Evolutionary conservation across 306 rosid genomes (phyloP).

Genomic region (Astragalus glycyphyllos): DNA sequence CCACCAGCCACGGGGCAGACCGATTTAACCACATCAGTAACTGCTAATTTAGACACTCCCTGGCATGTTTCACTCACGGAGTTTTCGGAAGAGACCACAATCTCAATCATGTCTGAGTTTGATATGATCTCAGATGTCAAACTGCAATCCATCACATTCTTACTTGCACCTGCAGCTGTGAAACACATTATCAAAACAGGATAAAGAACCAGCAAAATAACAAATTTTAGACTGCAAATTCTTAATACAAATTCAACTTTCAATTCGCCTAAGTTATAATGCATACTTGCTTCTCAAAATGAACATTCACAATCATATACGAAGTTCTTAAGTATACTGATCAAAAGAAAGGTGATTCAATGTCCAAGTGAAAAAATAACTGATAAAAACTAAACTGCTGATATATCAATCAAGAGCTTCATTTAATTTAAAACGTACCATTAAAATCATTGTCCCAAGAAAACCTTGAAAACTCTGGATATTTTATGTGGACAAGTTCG

Average conservation of each 20-base stretch:
- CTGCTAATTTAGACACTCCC: conserved; percentile 42
- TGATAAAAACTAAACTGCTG: no score
- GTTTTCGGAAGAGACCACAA: conserved; percentile 37
- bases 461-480: conserved; percentile 40
- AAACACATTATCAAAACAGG: conserved; percentile 17
- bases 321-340: background rate
- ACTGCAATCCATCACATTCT: conserved; percentile 36
- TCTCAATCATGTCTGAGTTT: conserved; percentile 34
- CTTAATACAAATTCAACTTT: no score
- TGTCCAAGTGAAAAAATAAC: background rate
- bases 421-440: conserved; percentile 46
- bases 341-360: background rate
- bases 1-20: conserved; percentile 36
- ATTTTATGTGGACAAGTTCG: conserved; percentile 41
- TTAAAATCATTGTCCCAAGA: conserved; percentile 32
- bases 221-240: background rate
- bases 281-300: background rate
- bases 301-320: conserved; percentile 3
- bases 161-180: conserved; percentile 21
- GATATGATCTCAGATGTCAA: conserved; percentile 43
- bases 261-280: no score
- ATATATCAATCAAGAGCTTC: conserved; percentile 2
- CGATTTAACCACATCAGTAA: conserved; percentile 31
- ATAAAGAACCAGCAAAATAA: conserved; percentile 12
- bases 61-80: conserved; percentile 37